Evolutionary conservation across 352 stramenopile species (phyloP), one percentile per base, ranked within the genome.

Genomic region (Phytophthora boehmeriae): DNA sequence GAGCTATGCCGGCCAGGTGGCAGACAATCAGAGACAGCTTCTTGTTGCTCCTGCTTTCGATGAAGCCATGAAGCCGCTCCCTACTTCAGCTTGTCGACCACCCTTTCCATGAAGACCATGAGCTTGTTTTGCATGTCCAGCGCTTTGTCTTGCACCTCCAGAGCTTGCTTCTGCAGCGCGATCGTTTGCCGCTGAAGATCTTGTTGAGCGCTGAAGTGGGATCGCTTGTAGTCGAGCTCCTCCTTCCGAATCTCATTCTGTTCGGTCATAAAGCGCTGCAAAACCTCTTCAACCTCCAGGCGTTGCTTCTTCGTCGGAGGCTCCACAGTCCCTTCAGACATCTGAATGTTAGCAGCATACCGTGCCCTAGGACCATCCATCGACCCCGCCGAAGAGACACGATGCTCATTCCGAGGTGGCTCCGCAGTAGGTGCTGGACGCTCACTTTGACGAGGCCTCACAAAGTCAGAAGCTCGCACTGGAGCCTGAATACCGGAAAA

Each of bases 61-160:
- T 49, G 23, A 19, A 9, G 16, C 23, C 41, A 32, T n/a, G n/a
- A n/a, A n/a, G n/a, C n/a, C n/a, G n/a, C 20, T 50, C 35, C 35
- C 54, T 36, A 71, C 36, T 47, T 48, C 13, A 72, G 32, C 42
- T 68, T 73, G 27, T 73, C 65, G 50, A 73, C 67, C 8, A 61
- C 47, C 53, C 63, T 68, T 22, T 72, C 64, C 64, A 72, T 72
- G 17, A 72, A 25, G 16, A 42, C 17, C 64, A 72, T 61, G 22
- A 72, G 54, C 5, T 60, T 63, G 11, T 65, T 48, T 32, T 72
- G 64, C 65, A 73, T 62, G 13, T 57, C 54, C 34, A 68, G 57
- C 8, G 65, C 50, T 38, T 68, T 73, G 44, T 69, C 53, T 45
- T 73, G 65, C 35, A 69, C 67, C 16, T 73, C 49, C 42, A 69